These are phyloP conservation scores for Hevea brasiliensis DNA, from an alignment of 345 rosid species.

Conservation along the genomic window DNA sequence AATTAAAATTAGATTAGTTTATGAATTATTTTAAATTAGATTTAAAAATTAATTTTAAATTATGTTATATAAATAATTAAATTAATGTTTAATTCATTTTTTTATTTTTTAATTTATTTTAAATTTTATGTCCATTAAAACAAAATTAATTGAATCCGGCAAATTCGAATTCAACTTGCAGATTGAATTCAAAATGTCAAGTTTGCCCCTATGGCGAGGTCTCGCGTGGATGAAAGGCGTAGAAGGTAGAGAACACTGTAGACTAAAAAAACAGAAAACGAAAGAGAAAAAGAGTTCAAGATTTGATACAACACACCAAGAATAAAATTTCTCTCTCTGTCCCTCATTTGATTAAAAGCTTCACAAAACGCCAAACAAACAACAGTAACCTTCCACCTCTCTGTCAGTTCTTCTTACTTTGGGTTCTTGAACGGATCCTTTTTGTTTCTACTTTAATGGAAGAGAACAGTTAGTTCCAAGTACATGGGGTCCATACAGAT, in stretches of 20 bases:
- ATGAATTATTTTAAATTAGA: no score
- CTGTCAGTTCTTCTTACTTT: not conserved
- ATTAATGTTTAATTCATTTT: no score
- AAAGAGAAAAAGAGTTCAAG: slow-evolving; percentile 2
- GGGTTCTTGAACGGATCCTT: slow-evolving; percentile 21
- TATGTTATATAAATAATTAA: no score
- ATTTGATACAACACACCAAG: not conserved
- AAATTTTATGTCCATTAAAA: no score
- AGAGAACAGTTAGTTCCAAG: not conserved
- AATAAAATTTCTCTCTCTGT: not conserved
- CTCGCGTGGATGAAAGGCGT: not conserved
- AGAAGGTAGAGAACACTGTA: not conserved
- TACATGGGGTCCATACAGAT: slow-evolving; percentile 44
- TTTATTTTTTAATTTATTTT: no score
- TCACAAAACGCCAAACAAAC: not conserved
- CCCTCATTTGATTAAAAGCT: not conserved
- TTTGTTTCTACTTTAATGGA: slow-evolving; percentile 14
- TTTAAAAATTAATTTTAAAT: no score
- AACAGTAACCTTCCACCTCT: not conserved
- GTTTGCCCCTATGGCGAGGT: not conserved
- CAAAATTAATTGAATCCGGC: no score
- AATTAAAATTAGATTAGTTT: no score
- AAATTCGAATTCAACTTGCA: no score
- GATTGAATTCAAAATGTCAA: not conserved
- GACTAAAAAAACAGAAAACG: not conserved